A percentile compares a stretch with the other conserved stretches of the same genome.
phyloP scores from a whole-genome alignment of 306 rosid species.

The cucumber (Cucumis sativus) region DNA sequence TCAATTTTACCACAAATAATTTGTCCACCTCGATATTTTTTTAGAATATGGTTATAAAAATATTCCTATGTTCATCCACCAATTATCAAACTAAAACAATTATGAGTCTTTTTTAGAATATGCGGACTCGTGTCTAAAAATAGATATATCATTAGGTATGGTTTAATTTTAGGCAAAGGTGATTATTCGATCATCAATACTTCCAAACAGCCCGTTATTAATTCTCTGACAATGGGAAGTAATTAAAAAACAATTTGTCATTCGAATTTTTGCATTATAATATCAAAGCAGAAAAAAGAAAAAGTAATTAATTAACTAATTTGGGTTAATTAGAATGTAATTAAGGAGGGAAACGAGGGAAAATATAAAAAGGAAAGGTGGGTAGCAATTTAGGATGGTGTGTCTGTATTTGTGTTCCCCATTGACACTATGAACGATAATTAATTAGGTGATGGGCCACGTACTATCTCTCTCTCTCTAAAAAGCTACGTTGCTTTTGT shows the following conservation, averaged over 20 bases:
- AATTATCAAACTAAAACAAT: no score
- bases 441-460: neutral
- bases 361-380: neutral
- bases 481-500: neutral
- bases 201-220: neutral
- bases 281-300: no score
- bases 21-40: no score
- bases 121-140: no score
- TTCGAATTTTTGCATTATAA: no score
- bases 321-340: neutral
- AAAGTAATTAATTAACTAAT: neutral
- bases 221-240: neutral
- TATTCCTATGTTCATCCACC: no score
- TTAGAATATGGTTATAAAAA: no score
- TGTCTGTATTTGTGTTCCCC: constrained; percentile 3
- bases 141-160: neutral
- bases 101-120: no score
- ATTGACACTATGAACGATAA: neutral
- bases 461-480: neutral
- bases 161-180: neutral
- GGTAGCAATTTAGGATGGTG: neutral
- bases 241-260: no score
- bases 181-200: neutral
- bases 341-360: neutral
- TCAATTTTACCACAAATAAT: no score